Evolutionary conservation across 805 yeast genomes (phyloP), one percentile per base, ranked within the genome.

Genomic region (Starmerella vitae): DNA sequence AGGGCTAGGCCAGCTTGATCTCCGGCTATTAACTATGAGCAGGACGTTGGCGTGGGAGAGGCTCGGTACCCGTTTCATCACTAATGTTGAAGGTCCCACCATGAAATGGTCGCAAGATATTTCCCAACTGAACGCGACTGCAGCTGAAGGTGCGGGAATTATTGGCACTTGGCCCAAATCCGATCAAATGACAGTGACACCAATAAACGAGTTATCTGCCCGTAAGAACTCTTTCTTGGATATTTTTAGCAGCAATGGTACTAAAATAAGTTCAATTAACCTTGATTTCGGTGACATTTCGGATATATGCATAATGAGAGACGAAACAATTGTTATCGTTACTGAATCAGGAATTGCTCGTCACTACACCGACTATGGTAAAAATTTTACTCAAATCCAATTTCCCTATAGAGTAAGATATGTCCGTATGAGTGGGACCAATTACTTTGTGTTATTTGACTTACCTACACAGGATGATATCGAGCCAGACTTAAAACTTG

Each of bases 21-120:
- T n/a, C n/a, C n/a, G n/a, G n/a, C n/a, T n/a, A n/a, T n/a, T n/a
- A 22, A 8, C 26, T 12, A 41, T 41, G 44, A 37, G 35, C 15
- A 20, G 43, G n/a, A 52, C 55, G 27, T 43, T 67, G 44, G 69
- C 68, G 32, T 85, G 96, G 96, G 94, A 84, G 56, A 69, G 77
- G 46, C 66, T 85, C 15, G 75, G 72, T 38, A 73, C 74, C 56
- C 78, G 73, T 8, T 82, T 71, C 55, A 85, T 83, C 49, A 64
- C 79, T 39, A 65, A 68, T 14, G 58, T 76, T 39, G 68, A 72
- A 15, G 76, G 80, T 40, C 76, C 71, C 51, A 67, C 62, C 1
- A 53, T 74, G 49, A 59, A 66, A 38, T 75, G 80, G 80, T 57
- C 65, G 14, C 8, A 40, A 2, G 58, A 65, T 20, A 35, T 71